These are phyloP conservation scores for Ustilago nuda DNA, from an alignment of 1,284 basidiomycete species.

Conservation along the genomic window DNA sequence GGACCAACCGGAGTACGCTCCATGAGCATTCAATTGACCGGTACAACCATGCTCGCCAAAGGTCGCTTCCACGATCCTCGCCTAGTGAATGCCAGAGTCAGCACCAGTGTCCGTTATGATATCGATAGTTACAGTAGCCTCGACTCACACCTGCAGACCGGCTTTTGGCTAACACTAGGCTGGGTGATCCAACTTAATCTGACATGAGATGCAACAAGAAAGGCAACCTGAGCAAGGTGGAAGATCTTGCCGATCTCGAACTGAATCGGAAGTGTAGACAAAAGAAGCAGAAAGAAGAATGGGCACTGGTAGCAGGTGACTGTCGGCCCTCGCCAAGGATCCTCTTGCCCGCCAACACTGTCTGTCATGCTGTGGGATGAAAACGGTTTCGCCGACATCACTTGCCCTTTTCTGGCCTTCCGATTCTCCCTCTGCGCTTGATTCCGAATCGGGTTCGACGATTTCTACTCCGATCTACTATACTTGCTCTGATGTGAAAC, in stretches of 20 bases:
- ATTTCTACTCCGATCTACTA: slow-evolving; percentile 10
- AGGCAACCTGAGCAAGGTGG: not conserved
- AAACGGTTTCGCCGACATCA: not conserved
- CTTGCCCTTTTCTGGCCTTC: not conserved
- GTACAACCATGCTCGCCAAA: not conserved
- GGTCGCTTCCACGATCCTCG: slow-evolving; percentile 1
- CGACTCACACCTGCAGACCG: too few relatives aligned
- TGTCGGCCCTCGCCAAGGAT: not conserved
- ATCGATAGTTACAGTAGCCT: too few relatives aligned
- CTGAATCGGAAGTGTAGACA: not conserved
- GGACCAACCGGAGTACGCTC: not conserved
- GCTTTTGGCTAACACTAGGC: too few relatives aligned
- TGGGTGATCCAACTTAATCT: not conserved
- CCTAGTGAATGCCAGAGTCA: not conserved
- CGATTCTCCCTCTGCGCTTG: not conserved
- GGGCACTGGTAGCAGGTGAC: not conserved
- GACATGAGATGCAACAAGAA: not conserved
- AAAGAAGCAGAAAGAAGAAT: not conserved
- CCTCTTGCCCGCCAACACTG: not conserved
- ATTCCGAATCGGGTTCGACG: not conserved
- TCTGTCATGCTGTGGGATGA: not conserved
- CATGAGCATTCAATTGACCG: not conserved
- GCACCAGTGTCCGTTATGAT: not conserved
- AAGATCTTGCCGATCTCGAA: slow-evolving; percentile 2
- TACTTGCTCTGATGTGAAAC: slow-evolving; percentile 1